Conservation (phyloP, 331 rosid species). For the Arachis monticola region DNA sequence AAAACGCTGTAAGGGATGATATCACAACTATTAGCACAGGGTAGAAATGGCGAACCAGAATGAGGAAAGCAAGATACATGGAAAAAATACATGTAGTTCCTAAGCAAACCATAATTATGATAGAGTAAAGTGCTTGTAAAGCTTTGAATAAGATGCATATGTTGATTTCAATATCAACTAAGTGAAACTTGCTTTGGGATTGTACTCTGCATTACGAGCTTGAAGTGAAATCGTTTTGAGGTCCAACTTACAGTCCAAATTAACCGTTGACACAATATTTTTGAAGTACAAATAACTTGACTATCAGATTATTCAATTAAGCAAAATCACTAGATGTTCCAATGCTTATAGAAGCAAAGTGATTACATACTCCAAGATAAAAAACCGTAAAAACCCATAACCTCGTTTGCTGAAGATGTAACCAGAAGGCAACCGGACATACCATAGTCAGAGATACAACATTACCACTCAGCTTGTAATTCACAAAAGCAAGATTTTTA, state of each 20-base stretch:
- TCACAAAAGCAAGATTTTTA: not conserved
- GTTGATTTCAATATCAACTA: conserved; percentile 13
- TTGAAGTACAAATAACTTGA: conserved; percentile 48
- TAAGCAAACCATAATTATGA: not conserved
- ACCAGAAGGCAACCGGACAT: not conserved
- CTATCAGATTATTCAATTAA: not conserved
- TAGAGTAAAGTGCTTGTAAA: not conserved
- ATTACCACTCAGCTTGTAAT: not conserved
- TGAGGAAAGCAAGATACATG: not conserved
- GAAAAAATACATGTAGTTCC: not conserved
- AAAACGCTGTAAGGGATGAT: conserved; percentile 74
- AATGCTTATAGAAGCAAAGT: not conserved
- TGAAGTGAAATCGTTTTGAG: conserved; percentile 89
- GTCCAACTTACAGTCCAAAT: conserved; percentile 94
- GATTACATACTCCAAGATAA: not conserved
- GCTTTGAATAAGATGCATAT: not conserved
- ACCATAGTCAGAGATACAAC: not conserved
- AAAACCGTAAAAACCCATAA: not conserved
- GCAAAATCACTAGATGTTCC: not conserved
- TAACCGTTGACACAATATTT: conserved; percentile 93
- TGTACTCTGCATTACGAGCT: conserved; percentile 98
- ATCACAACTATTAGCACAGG: conserved; percentile 37
- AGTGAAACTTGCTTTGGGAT: conserved; percentile 75
- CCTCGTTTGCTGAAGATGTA: not conserved
- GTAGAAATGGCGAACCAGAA: conserved; percentile 13